These are phyloP conservation scores for Chlamydomonas reinhardtii DNA, from an alignment of 163 green algal genomes.

Conservation along the genomic window DNA sequence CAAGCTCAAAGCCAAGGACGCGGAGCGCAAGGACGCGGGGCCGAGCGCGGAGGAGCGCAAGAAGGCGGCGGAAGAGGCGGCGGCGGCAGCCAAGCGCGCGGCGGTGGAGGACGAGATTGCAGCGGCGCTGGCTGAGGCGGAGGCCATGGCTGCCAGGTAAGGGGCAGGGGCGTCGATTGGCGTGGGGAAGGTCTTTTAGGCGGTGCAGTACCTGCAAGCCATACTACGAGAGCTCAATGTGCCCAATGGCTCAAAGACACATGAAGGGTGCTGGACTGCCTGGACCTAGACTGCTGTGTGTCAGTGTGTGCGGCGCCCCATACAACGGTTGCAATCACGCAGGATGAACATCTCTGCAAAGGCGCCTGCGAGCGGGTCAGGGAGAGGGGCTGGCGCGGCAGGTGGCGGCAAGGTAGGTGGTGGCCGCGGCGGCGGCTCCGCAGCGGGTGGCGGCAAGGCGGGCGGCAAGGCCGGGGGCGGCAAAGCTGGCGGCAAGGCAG, in stretches of 20 bases:
- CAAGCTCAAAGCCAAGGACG: conserved; percentile 77
- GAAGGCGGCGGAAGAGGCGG: conserved; percentile 53
- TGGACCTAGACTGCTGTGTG: no score
- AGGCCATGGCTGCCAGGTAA: conserved; percentile 61
- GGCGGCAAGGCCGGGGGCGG: conserved; percentile 39
- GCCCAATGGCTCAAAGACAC: no score
- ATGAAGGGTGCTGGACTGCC: no score
- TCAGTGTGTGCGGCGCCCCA: no score
- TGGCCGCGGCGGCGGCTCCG: background rate
- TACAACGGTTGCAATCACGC: background rate
- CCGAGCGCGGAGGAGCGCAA: conserved; percentile 40
- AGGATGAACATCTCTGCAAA: conserved; percentile 28
- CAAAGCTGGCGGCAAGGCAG: background rate
- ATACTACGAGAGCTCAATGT: no score
- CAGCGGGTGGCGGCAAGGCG: conserved; percentile 5
- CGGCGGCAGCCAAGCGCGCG: conserved; percentile 30
- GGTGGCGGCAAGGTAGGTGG: conserved; percentile 36
- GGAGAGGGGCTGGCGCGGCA: background rate
- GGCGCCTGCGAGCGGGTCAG: background rate
- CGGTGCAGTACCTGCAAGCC: no score
- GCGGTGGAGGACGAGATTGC: conserved; percentile 64
- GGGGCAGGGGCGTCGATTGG: background rate
- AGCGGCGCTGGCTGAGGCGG: conserved; percentile 63
- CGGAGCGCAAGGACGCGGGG: conserved; percentile 65
- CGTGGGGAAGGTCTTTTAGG: no score